phyloP scores from a whole-genome alignment of 805 yeast genomes.

The Sugiyamaella qingdaonensis region DNA sequence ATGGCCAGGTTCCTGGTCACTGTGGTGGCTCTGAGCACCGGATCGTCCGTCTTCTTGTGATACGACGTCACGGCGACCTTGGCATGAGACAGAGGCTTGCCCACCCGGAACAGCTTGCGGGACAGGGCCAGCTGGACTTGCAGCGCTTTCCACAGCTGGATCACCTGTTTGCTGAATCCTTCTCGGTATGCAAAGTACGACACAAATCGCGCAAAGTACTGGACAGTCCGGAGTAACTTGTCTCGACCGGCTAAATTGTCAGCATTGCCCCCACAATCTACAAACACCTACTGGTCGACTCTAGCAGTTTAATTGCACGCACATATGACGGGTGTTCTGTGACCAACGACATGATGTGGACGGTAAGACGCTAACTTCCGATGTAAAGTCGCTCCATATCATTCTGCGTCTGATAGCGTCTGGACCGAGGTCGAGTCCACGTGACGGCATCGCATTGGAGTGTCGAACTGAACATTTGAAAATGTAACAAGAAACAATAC shows the following conservation, averaged over 20 bases:
- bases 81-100: conserved; percentile 70
- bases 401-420: neutral
- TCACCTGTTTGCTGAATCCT: conserved; percentile 48
- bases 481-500: too few relatives aligned
- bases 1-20: conserved; percentile 34
- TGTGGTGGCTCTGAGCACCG: conserved; percentile 44
- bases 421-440: neutral
- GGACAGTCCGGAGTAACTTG: conserved; percentile 71
- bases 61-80: conserved; percentile 63
- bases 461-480: conserved; percentile 1
- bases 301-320: conserved; percentile 59
- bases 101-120: conserved; percentile 79
- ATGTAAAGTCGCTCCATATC: neutral
- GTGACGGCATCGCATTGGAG: neutral
- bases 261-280: neutral
- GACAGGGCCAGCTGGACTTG: conserved; percentile 61
- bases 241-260: conserved; percentile 60
- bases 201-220: conserved; percentile 73
- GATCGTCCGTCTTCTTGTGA: conserved; percentile 68
- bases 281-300: conserved; percentile 38
- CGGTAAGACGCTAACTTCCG: neutral
- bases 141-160: conserved; percentile 49
- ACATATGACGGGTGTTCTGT: conserved; percentile 70
- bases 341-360: conserved; percentile 25
- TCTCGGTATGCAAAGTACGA: conserved; percentile 55